phyloP scores from a whole-genome alignment of 257 asterid species.

The Capsicum pubescens region DNA sequence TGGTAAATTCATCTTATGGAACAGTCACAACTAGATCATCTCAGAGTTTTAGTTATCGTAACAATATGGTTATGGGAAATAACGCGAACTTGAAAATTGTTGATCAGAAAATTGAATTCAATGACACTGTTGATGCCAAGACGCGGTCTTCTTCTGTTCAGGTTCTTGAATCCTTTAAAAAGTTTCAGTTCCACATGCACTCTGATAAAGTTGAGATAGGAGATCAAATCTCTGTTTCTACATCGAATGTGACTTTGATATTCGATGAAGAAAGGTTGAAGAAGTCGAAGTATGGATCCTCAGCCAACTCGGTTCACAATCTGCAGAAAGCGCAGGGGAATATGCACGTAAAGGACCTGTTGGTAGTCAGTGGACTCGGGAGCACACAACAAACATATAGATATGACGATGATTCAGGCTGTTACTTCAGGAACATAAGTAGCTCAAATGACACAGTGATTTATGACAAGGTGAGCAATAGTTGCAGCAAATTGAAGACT shows the following conservation, averaged over 20 bases:
- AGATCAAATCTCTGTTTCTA: slow-evolving; percentile 49
- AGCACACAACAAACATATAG: slow-evolving; percentile 61
- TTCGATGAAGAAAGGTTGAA: slow-evolving; percentile 49
- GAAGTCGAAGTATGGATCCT: slow-evolving; percentile 38
- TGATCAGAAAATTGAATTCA: slow-evolving; percentile 57
- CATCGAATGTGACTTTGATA: slow-evolving; percentile 61
- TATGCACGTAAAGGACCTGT: slow-evolving; percentile 61
- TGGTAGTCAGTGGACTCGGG: slow-evolving; percentile 56
- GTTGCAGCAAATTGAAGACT: slow-evolving; percentile 34
- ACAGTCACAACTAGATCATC: slow-evolving; percentile 44
- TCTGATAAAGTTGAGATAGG: slow-evolving; percentile 52
- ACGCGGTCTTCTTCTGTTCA: slow-evolving; percentile 33
- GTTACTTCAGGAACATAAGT: slow-evolving; percentile 69
- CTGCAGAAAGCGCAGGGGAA: slow-evolving; percentile 59
- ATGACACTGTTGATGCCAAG: slow-evolving; percentile 41
- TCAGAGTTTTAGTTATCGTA: slow-evolving; percentile 52
- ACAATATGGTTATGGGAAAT: slow-evolving; percentile 59
- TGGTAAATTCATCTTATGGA: slow-evolving; percentile 71
- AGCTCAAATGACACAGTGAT: slow-evolving; percentile 75
- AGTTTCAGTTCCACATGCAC: slow-evolving; percentile 42
- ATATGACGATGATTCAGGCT: slow-evolving; percentile 41
- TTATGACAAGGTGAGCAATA: slow-evolving; percentile 51
- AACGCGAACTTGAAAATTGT: slow-evolving; percentile 64
- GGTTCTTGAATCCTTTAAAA: slow-evolving; percentile 40
- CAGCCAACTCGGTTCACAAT: slow-evolving; percentile 46